Evolutionary conservation across 129 eudicot genomes (phyloP), one percentile per base, ranked within the genome.

Genomic region (Flaveria sonorensis): DNA sequence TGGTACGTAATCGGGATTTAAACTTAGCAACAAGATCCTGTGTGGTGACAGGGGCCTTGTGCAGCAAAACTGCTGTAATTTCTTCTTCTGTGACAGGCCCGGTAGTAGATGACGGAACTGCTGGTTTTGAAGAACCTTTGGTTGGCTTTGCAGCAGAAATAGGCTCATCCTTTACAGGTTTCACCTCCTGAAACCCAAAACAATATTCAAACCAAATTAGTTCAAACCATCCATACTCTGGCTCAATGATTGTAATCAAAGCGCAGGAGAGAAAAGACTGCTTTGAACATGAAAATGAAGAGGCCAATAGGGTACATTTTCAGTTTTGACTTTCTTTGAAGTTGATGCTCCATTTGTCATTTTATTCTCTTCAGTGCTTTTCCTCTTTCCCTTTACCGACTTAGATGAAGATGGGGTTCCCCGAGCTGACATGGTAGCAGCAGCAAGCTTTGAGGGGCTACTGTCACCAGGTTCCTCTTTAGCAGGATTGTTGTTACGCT

Each of bases 21-120:
- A 94, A 94, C 79, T 80, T 87, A 66, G 82, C 89, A 70, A 94
- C 97, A 77, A 94, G 96, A 82, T 91, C 99, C 79, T 86, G 91
- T 46, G 99, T 89, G 59, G 97, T 94, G 57, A 94, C 92, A n/a
- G 92, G 90, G 26, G 81, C 84, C 46, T 79, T 86, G 74, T 87
- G 96, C 82, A 82, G 15, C 50, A 94, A 57, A 47, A 94, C 99
- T 6, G 89, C 90, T 82, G 89, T 84, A 13, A 94, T 94, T 77
- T 94, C 99, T 46, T 94, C 99, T 86, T 91, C 97, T 12, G 93
- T 75, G 24, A 94, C 99, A 42, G 94, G 96, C 56, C 89, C 93
- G 45, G 88, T 76, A 45, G 90, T 73, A 36, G 96, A 26, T 10
- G 86, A 32, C 5, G 87, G 20, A 36, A 50, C 86, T 47, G 84